phyloP scores from a whole-genome alignment of 176 grass and related monocot species.

The Phoenix roebelenii region DNA sequence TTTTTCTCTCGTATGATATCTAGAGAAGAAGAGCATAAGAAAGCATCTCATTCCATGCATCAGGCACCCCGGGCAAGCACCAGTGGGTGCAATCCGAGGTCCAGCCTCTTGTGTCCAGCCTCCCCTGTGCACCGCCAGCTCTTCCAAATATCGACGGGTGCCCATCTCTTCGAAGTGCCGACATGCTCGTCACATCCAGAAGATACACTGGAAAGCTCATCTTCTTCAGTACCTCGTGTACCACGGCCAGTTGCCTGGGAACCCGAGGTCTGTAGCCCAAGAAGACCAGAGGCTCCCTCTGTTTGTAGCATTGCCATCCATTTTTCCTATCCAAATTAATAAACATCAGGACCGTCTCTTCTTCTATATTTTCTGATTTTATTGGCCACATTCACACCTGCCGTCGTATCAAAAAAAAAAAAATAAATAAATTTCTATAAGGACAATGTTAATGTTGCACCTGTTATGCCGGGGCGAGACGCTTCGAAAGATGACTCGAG shows the following conservation, averaged over 20 bases:
- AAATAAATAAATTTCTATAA: too few species aligned
- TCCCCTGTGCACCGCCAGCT: neutral
- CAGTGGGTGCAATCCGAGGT: constrained; percentile 33
- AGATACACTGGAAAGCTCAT: constrained; percentile 42
- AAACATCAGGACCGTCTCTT: too few species aligned
- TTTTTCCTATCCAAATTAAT: constrained; percentile 11
- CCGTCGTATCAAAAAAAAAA: too few species aligned
- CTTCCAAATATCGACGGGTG: constrained; percentile 30
- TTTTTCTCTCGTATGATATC: neutral
- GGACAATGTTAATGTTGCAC: neutral
- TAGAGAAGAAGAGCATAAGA: constrained; percentile 24
- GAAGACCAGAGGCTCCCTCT: constrained; percentile 15
- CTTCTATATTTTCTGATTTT: too few species aligned
- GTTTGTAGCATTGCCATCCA: constrained; percentile 39
- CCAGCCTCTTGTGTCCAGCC: neutral
- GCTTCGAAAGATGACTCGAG: constrained; percentile 32
- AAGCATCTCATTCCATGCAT: constrained; percentile 43
- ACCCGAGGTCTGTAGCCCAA: neutral
- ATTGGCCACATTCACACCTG: too few species aligned
- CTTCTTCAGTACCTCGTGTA: constrained; percentile 34
- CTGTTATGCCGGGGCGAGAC: constrained; percentile 34
- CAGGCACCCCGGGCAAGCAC: constrained; percentile 45
- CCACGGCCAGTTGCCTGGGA: constrained; percentile 24
- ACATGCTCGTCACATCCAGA: constrained; percentile 36
- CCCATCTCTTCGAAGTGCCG: constrained; percentile 28